Evolutionary conservation across 2,329 filamentous ascomycete genomes (phyloP).

Genomic region (Ceratocystis lukuohia): DNA sequence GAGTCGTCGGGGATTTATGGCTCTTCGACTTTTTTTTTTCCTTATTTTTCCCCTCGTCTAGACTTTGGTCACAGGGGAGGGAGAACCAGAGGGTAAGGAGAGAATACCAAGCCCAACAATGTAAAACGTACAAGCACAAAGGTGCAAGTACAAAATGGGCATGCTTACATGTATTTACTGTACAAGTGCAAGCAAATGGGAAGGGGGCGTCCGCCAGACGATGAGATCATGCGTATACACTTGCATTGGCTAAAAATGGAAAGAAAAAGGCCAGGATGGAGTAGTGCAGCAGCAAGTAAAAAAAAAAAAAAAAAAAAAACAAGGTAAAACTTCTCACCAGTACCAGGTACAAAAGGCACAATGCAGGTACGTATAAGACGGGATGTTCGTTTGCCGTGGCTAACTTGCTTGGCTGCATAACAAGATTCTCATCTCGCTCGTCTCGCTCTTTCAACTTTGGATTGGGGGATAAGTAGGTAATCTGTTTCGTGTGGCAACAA

Average conservation of each 20-base stretch:
- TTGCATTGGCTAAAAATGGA: constrained; percentile 2
- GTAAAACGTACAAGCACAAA: not conserved
- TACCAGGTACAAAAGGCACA: not conserved
- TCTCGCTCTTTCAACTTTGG: not conserved
- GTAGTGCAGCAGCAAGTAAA: not conserved
- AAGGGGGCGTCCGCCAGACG: not conserved
- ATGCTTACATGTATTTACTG: not conserved
- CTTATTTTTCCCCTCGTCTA: not conserved
- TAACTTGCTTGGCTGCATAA: not conserved
- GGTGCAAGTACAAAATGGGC: not conserved
- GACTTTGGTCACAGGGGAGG: not conserved
- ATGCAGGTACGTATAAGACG: not conserved
- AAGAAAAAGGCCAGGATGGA: not conserved
- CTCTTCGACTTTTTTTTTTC: not conserved
- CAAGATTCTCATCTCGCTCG: not conserved
- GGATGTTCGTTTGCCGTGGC: not conserved
- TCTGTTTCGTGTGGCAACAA: not conserved
- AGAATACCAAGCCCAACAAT: not conserved
- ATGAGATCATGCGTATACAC: constrained; percentile 1
- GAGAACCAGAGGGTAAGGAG: not conserved
- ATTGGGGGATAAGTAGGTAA: not conserved
- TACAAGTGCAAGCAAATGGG: not conserved
- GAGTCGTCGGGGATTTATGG: constrained; percentile 3
- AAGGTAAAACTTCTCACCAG: not conserved
- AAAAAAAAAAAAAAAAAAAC: not conserved